These are phyloP conservation scores for Starmerella apicola DNA, from an alignment of 805 yeast species.

Conservation along the genomic window DNA sequence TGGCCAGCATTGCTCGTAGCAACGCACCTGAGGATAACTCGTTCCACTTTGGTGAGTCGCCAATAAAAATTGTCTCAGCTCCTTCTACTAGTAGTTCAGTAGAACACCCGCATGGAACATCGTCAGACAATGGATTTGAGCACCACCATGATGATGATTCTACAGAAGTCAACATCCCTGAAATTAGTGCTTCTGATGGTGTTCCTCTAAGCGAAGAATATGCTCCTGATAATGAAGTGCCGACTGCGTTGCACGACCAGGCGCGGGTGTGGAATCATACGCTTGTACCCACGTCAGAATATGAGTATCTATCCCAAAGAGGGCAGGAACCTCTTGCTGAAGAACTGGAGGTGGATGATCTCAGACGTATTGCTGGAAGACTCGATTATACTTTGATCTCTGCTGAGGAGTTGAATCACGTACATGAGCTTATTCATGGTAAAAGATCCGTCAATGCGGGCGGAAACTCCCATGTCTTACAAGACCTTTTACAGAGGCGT, in stretches of 20 bases:
- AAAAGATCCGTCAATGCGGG: neutral
- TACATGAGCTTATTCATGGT: conserved; percentile 6
- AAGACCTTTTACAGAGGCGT: neutral
- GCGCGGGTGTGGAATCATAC: conserved; percentile 5
- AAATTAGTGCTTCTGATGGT: neutral
- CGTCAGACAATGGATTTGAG: too few relatives aligned
- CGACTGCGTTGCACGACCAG: conserved; percentile 2
- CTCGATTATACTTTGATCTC: conserved; percentile 2
- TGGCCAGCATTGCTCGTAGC: neutral
- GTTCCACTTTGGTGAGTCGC: too few relatives aligned
- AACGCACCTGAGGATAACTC: neutral
- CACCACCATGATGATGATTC: neutral
- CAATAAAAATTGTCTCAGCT: too few relatives aligned
- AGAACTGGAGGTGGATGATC: conserved; percentile 1
- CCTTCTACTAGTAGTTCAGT: too few relatives aligned
- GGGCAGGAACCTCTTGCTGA: neutral
- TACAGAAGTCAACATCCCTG: neutral
- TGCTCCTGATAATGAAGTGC: neutral
- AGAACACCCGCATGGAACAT: too few relatives aligned
- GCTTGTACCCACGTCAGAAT: conserved; percentile 6
- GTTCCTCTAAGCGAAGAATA: conserved; percentile 9
- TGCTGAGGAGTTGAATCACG: conserved; percentile 3
- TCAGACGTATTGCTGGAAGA: conserved; percentile 1
- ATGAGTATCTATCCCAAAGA: conserved; percentile 1
- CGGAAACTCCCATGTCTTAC: neutral